Evolutionary conservation across 2,329 filamentous ascomycete species (phyloP).

Genomic region (Stenocarpella maydis): DNA sequence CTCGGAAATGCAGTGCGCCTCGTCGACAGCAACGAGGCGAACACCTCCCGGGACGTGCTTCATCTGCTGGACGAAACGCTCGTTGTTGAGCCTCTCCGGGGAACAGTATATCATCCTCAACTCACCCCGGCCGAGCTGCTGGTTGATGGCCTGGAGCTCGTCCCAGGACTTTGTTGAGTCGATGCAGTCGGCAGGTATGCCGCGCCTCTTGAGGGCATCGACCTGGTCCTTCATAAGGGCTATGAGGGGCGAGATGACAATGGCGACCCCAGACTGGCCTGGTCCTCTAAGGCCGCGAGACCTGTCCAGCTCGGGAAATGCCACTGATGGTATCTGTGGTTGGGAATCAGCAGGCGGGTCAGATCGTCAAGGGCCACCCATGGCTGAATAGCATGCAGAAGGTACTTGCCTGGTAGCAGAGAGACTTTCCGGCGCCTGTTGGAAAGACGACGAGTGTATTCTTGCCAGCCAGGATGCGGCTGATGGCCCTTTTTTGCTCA

Average conservation of each 20-base stretch:
- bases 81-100: conserved; percentile 68
- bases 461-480: conserved; percentile 47
- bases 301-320: conserved; percentile 54
- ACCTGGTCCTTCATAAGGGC: conserved; percentile 70
- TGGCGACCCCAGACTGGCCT: conserved; percentile 57
- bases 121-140: conserved; percentile 52
- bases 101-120: conserved; percentile 66
- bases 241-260: conserved; percentile 65
- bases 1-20: conserved; percentile 67
- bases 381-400: too few relatives aligned
- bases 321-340: conserved; percentile 54
- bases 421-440: conserved; percentile 58
- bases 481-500: conserved; percentile 54
- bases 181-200: conserved; percentile 61
- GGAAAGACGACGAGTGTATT: conserved; percentile 56
- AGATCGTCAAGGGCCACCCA: too few relatives aligned
- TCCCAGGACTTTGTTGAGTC: conserved; percentile 64
- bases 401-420: conserved; percentile 55
- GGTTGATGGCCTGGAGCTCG: conserved; percentile 50
- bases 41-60: conserved; percentile 62
- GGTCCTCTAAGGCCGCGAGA: conserved; percentile 39
- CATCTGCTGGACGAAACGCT: conserved; percentile 65
- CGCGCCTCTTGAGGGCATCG: conserved; percentile 58
- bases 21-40: conserved; percentile 64
- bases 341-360: not conserved